Percentiles rank a stretch among this genome's conserved stretches.
Evolutionary conservation across 2,329 filamentous ascomycete genomes (phyloP).

Genomic region (Drechslerella coelobrocha): DNA sequence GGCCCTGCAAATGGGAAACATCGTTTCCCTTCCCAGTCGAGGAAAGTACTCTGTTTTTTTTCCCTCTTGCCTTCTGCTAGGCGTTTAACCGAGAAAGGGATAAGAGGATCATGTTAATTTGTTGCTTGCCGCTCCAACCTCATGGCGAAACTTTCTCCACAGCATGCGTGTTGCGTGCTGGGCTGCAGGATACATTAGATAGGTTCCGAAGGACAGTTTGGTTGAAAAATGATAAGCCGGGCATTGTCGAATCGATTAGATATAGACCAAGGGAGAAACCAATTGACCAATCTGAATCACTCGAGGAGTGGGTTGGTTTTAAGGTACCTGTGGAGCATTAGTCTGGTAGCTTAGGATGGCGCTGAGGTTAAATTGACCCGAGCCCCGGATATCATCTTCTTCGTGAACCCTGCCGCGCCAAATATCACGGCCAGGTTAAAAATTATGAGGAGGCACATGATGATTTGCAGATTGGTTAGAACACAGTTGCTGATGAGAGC

Average conservation of each 20-base stretch:
- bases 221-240: background rate
- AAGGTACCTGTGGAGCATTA: background rate
- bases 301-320: background rate
- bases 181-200: conserved; percentile 3
- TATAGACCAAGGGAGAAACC: background rate
- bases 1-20: conserved; percentile 21
- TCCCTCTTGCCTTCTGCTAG: conserved; percentile 16
- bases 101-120: conserved; percentile 38
- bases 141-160: conserved; percentile 43
- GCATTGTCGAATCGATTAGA: background rate
- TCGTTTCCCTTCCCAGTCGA: conserved; percentile 33
- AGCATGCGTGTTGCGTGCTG: conserved; percentile 32
- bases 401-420: conserved; percentile 35
- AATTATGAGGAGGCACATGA: conserved; percentile 45
- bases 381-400: conserved; percentile 18
- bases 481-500: conserved; percentile 43
- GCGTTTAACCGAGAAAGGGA: conserved; percentile 50
- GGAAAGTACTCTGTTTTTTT: conserved; percentile 17
- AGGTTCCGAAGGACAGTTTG: conserved; percentile 1
- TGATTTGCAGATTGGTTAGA: conserved; percentile 47
- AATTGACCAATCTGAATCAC: background rate
- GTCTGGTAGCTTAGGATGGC: background rate
- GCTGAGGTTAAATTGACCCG: conserved; percentile 27
- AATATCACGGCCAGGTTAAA: conserved; percentile 48
- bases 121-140: conserved; percentile 46